A percentile compares a stretch with the other conserved stretches of the same genome.
These are phyloP conservation scores for Pichia sp. DNA, from an alignment of 1,139 yeast species.

Conservation along the genomic window DNA sequence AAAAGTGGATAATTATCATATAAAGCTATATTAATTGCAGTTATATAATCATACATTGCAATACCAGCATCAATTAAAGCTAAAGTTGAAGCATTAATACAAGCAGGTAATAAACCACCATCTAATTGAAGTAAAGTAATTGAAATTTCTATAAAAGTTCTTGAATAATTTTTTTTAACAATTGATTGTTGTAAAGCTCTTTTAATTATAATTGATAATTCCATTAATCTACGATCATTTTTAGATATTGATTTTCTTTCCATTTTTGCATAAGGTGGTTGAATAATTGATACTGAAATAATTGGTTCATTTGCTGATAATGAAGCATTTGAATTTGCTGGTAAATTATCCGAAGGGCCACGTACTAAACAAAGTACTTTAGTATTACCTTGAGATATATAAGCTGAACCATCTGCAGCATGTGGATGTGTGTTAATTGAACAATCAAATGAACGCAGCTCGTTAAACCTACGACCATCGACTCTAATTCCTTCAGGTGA, in stretches of 20 bases:
- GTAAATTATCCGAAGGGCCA: conserved; percentile 83
- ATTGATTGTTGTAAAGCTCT: conserved; percentile 79
- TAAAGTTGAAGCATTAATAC: conserved; percentile 82
- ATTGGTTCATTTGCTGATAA: conserved; percentile 30
- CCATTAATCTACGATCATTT: conserved; percentile 67
- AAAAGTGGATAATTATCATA: conserved; percentile 62
- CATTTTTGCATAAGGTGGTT: conserved; percentile 76
- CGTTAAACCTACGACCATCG: conserved; percentile 95
- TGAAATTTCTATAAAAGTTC: conserved; percentile 69
- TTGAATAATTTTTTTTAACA: conserved; percentile 67
- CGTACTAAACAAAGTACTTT: conserved; percentile 78
- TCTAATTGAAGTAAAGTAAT: conserved; percentile 82
- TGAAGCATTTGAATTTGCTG: conserved; percentile 37
- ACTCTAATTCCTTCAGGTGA: conserved; percentile 91
- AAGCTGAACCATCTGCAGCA: conserved; percentile 88
- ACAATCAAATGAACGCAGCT: conserved; percentile 74
- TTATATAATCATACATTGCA: conserved; percentile 86
- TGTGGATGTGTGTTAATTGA: conserved; percentile 81
- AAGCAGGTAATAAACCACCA: conserved; percentile 77
- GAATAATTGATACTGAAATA: conserved; percentile 56
- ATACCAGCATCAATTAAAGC: conserved; percentile 95
- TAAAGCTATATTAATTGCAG: conserved; percentile 74
- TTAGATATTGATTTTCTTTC: conserved; percentile 50
- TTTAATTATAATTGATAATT: conserved; percentile 66
- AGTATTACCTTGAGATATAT: conserved; percentile 88